Evolutionary conservation across 2,329 filamentous ascomycete genomes (phyloP).

Genomic region (Passalora sequoiae): DNA sequence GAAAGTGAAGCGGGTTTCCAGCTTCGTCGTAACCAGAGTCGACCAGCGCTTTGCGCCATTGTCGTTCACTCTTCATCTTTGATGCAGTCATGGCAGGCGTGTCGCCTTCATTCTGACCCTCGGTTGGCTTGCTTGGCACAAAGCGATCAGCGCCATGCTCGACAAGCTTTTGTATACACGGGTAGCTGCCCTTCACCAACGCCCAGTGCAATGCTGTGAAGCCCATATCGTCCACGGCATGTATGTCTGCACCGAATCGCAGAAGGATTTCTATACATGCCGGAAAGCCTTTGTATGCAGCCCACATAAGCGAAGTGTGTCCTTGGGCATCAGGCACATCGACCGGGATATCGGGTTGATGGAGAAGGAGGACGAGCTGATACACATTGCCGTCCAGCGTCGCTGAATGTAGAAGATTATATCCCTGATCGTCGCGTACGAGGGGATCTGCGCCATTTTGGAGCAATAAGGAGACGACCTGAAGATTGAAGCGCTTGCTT

Average conservation of each 20-base stretch:
- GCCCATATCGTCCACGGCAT: slow-evolving; percentile 82
- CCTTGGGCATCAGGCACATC: slow-evolving; percentile 85
- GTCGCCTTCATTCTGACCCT: slow-evolving; percentile 62
- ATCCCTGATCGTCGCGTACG: slow-evolving; percentile 88
- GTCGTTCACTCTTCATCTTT: slow-evolving; percentile 79
- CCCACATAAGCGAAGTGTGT: slow-evolving; percentile 97
- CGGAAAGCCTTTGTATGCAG: slow-evolving; percentile 93
- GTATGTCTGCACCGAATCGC: slow-evolving; percentile 91
- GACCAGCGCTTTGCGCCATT: slow-evolving; percentile 76
- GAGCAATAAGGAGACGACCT: slow-evolving; percentile 87
- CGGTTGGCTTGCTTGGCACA: slow-evolving; percentile 62
- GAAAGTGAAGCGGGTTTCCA: slow-evolving; percentile 68
- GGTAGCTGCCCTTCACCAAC: slow-evolving; percentile 83
- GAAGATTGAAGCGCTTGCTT: slow-evolving; percentile 92
- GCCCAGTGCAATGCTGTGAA: slow-evolving; percentile 97
- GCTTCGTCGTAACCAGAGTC: slow-evolving; percentile 81
- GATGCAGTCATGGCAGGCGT: slow-evolving; percentile 77
- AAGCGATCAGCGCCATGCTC: slow-evolving; percentile 95
- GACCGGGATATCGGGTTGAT: slow-evolving; percentile 83
- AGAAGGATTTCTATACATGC: slow-evolving; percentile 87
- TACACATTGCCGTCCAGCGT: slow-evolving; percentile 96
- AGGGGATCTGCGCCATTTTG: slow-evolving; percentile 89
- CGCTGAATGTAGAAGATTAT: slow-evolving; percentile 94
- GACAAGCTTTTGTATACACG: slow-evolving; percentile 86
- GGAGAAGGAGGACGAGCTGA: slow-evolving; percentile 79